A percentile compares a stretch with the other conserved stretches of the same genome.
Evolutionary conservation across 2,329 filamentous ascomycete species (phyloP).

Genomic region (Ceratocystis cubensis): DNA sequence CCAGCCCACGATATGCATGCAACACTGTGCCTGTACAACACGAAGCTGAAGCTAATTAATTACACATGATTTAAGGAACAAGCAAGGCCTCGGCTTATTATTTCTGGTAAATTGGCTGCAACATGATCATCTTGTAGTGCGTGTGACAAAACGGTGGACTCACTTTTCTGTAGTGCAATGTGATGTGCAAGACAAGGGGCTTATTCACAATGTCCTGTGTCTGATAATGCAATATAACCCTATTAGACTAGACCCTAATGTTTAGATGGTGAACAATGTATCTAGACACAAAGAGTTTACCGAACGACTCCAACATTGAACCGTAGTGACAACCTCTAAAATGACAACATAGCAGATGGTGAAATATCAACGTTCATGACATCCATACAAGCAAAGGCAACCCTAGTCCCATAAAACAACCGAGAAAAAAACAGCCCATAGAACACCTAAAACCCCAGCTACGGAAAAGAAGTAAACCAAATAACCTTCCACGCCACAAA

Average conservation of each 20-base stretch:
- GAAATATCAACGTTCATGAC: not conserved
- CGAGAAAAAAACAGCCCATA: not conserved
- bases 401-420: conserved; percentile 1
- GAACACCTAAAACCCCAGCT: conserved; percentile 17
- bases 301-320: too few relatives aligned
- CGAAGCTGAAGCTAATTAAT: not conserved
- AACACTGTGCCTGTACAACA: not conserved
- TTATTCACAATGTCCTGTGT: too few relatives aligned
- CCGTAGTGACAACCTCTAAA: not conserved
- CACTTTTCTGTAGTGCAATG: not conserved
- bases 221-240: too few relatives aligned
- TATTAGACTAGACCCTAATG: too few relatives aligned
- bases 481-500: conserved; percentile 1
- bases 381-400: not conserved
- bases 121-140: not conserved
- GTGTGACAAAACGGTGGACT: not conserved
- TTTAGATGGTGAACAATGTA: too few relatives aligned
- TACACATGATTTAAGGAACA: not conserved
- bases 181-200: conserved; percentile 5
- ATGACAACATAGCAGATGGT: not conserved
- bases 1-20: too few relatives aligned
- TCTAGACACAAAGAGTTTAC: too few relatives aligned
- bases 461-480: not conserved
- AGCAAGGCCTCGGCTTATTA: not conserved
- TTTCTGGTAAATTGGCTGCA: not conserved